Evolutionary conservation across 2,329 filamentous ascomycete species (phyloP), one percentile per base, ranked within the genome.

Genomic region (Septoria linicola): DNA sequence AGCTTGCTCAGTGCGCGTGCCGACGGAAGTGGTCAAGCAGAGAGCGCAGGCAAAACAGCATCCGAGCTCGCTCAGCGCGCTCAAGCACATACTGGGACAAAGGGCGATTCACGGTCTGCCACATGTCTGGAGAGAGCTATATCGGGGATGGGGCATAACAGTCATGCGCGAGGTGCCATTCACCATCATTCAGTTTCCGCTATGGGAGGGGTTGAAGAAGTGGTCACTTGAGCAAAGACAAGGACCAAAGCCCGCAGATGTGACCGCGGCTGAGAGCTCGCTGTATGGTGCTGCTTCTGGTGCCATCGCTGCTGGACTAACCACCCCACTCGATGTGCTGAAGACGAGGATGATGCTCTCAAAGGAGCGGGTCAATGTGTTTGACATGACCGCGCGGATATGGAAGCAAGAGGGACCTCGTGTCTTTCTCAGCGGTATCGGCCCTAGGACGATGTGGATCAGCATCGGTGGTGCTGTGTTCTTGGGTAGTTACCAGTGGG

Each of bases 281-380:
- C 63, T 93, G 35, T 92, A 93, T 69, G 93, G 93, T 0, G 91
- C 87, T 62, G 66, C 90, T 30, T 84, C 89, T 0, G 93, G 93
- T 1, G 90, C 85, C 1, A 78, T 96, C 32, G 90, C 93, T 0
- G 93, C 93, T 0, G 92, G 82, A 0, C 68, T 92, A 53, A 99
- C 93, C 19, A 99, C 93, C 45, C 93, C 93, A 32, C 73, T 99
- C 57, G 93, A 99, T 72, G 93, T 99, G 56, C 77, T 99, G 60
- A 99, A 99, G 82, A 99, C 93, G 59, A 78, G 93, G 58, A 85
- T 97, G 72, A 99, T 99, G 93, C 76, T 99, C 61, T 86, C 88
- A 11, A 80, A 82, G 64, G 81, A 85, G 75, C 81, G 76, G 61
- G 81, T 80, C 68, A 80, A 76, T 10, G 78, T 83, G 57, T 68